phyloP scores from a whole-genome alignment of 2,329 filamentous ascomycete species.

The Dactylellina parvicollis region DNA sequence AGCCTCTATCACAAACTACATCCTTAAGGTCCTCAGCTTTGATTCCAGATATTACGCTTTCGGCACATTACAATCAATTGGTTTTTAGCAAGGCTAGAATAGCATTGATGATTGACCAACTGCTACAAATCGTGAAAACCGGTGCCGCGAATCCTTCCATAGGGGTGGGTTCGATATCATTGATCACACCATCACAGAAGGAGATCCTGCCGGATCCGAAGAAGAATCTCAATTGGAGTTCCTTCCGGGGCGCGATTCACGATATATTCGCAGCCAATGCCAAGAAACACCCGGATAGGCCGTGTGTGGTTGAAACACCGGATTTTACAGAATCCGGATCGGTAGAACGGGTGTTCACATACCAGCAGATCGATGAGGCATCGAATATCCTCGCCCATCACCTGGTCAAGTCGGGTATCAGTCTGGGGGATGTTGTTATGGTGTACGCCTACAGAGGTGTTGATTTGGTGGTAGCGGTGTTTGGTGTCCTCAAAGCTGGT shows the following conservation, averaged over 20 bases:
- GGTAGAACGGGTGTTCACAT: slow-evolving; percentile 76
- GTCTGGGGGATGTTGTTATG: slow-evolving; percentile 89
- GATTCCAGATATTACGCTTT: slow-evolving; percentile 62
- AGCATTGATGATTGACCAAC: slow-evolving; percentile 62
- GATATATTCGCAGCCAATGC: slow-evolving; percentile 76
- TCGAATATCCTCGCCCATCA: slow-evolving; percentile 84
- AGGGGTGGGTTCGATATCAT: slow-evolving; percentile 63
- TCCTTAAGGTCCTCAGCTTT: slow-evolving; percentile 56
- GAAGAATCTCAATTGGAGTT: slow-evolving; percentile 73
- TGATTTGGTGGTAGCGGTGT: slow-evolving; percentile 78
- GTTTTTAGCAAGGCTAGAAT: slow-evolving; percentile 65
- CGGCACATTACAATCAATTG: slow-evolving; percentile 63
- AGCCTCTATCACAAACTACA: slow-evolving; percentile 41
- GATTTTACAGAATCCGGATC: slow-evolving; percentile 63
- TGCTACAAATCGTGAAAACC: slow-evolving; percentile 62
- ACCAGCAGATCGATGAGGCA: slow-evolving; percentile 84
- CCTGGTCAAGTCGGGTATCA: slow-evolving; percentile 76
- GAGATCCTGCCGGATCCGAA: slow-evolving; percentile 71
- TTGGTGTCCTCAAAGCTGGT: slow-evolving; percentile 75
- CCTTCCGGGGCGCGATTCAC: slow-evolving; percentile 74
- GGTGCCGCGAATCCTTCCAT: slow-evolving; percentile 62
- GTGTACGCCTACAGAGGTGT: slow-evolving; percentile 86
- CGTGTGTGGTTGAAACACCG: slow-evolving; percentile 75
- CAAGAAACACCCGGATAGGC: slow-evolving; percentile 72
- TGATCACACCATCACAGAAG: slow-evolving; percentile 59